Conservation (phyloP, 2,329 filamentous ascomycete species). For the Fusarium agapanthi region DNA sequence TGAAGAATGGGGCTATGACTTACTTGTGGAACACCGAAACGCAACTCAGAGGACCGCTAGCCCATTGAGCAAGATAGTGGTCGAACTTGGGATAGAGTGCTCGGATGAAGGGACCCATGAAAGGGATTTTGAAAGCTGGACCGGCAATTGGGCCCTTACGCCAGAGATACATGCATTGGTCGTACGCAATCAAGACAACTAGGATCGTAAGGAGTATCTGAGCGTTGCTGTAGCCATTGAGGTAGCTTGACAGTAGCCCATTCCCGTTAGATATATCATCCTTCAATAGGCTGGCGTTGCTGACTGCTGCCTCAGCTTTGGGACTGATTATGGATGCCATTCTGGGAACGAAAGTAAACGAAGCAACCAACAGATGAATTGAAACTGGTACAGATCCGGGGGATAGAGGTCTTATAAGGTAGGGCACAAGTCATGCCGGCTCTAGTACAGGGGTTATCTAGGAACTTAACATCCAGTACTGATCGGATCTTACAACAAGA, state of each 20-base stretch:
- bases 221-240: conserved; percentile 4
- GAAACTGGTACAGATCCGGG: background rate
- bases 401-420: background rate
- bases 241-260: conserved; percentile 17
- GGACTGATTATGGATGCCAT: conserved; percentile 12
- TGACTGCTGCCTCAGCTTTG: background rate
- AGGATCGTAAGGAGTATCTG: conserved; percentile 44
- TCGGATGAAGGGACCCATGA: conserved; percentile 80
- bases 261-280: background rate
- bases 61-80: conserved; percentile 79
- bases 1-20: background rate
- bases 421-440: background rate
- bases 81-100: conserved; percentile 78
- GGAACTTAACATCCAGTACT: background rate
- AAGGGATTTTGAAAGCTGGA: conserved; percentile 69
- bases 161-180: conserved; percentile 64
- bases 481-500: background rate
- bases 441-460: accelerated
- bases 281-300: conserved; percentile 2
- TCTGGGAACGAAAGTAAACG: accelerated
- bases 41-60: conserved; percentile 79
- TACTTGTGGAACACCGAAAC: conserved; percentile 89
- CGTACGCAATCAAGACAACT: conserved; percentile 48
- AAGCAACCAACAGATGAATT: accelerated
- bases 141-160: conserved; percentile 71